Conservation (phyloP, 2,329 filamentous ascomycete genomes). For the Colletotrichum graminicola region DNA sequence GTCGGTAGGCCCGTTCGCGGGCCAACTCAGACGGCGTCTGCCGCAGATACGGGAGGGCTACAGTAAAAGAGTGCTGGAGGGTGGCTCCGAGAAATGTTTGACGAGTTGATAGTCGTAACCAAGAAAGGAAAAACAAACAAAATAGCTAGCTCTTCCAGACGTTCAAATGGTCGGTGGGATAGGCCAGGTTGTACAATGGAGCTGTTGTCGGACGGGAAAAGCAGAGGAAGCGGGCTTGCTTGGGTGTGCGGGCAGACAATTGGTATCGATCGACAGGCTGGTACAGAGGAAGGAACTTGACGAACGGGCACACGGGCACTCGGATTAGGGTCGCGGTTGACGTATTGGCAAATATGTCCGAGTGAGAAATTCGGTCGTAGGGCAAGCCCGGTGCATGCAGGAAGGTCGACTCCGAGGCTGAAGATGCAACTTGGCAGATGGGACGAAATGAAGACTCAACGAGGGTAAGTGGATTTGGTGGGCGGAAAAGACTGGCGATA, state of each 20-base stretch:
- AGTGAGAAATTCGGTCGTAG: constrained; percentile 12
- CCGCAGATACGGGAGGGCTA: constrained; percentile 5
- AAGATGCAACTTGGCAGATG: not conserved
- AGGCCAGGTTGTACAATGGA: constrained; percentile 9
- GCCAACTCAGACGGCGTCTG: not conserved
- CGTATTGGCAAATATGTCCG: constrained; percentile 3
- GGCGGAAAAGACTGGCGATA: constrained; percentile 1
- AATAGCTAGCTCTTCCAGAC: constrained; percentile 39
- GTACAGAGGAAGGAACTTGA: constrained; percentile 27
- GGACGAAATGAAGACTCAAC: constrained; percentile 26
- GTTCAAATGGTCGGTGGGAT: constrained; percentile 42
- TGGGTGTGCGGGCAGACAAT: constrained; percentile 41
- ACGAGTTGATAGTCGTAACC: constrained; percentile 49
- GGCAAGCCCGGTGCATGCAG: constrained; percentile 3
- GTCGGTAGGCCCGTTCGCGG: not conserved
- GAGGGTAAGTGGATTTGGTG: constrained; percentile 26
- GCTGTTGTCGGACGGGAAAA: constrained; percentile 9
- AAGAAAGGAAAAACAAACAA: constrained; percentile 48
- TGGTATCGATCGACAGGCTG: constrained; percentile 35
- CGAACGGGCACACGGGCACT: constrained; percentile 9
- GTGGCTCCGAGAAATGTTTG: constrained; percentile 46
- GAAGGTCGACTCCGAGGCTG: constrained; percentile 22
- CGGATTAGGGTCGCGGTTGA: constrained; percentile 20
- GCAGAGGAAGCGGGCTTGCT: constrained; percentile 38
- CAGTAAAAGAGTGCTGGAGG: constrained; percentile 43